Evolutionary conservation across 2,329 filamentous ascomycete genomes (phyloP), one percentile per base, ranked within the genome.

Genomic region (Aotearoamyces nothofagi): DNA sequence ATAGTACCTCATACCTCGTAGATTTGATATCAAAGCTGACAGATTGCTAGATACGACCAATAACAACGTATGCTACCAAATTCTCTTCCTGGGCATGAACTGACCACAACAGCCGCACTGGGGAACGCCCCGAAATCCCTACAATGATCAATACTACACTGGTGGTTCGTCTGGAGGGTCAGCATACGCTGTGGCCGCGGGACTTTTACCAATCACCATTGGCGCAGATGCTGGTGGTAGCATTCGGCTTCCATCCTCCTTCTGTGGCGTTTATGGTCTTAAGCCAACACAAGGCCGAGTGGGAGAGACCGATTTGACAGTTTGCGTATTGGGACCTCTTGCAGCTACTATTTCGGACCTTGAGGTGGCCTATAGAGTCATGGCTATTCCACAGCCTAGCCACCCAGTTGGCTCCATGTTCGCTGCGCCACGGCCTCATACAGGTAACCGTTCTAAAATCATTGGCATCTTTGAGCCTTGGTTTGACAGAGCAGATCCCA

Each of bases 291-390:
- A 32, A 13, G 16, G 25, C 15, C 24, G 31, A 16, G 24, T 32
- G 4, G 12, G 12, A 9, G 12, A 27, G n/a, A 31, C 24, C 14
- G 24, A 22, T 9, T 15, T 17, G 15, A 61, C 60, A 31, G 61
- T 70, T 45, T 63, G 60, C 32, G 76, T 90, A 10, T 59, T 69
- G 5, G 81, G 82, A 0, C 84, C 86, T 5, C 66, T 93, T 43
- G 78, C 81, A 10, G 65, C 70, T 26, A 87, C 66, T 31, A 79
- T 79, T 37, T 61, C 73, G 19, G 86, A 92, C 44, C 66, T 94
- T 5, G 76, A 78, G 36, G 62, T 84, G 29, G 77, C 79, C n/a
- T 94, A 90, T 56, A 73, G 80, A 27, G 50, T 80, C 42, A 83
- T 92, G 66, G 66, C 79, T 2, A 26, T 71, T 29, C 78, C 82